Evolutionary conservation across 2,329 filamentous ascomycete genomes (phyloP).

Genomic region (Cytospora chrysosperma): DNA sequence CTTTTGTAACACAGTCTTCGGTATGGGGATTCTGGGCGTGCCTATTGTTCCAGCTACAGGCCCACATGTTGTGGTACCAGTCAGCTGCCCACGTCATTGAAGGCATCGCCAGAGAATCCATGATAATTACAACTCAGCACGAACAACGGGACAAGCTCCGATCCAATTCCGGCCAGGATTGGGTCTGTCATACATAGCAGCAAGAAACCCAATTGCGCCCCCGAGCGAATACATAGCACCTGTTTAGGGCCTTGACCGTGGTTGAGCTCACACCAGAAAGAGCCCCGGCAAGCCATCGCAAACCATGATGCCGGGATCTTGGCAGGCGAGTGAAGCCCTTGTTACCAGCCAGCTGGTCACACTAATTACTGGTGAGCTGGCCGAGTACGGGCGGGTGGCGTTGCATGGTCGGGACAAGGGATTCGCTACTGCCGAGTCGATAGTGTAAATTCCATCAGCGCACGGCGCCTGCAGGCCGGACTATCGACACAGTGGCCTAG

Average conservation of each 20-base stretch:
- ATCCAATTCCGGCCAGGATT: conserved; percentile 57
- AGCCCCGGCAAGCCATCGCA: conserved; percentile 65
- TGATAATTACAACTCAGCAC: conserved; percentile 58
- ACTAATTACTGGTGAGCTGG: conserved; percentile 61
- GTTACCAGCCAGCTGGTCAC: conserved; percentile 59
- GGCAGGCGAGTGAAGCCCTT: conserved; percentile 62
- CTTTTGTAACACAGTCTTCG: conserved; percentile 10
- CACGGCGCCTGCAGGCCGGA: conserved; percentile 72
- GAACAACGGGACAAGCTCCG: conserved; percentile 65
- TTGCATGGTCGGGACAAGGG: conserved; percentile 73
- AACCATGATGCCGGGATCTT: conserved; percentile 40
- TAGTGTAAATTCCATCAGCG: conserved; percentile 70
- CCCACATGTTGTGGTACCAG: conserved; percentile 1
- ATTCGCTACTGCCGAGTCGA: too few species aligned
- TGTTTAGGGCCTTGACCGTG: conserved; percentile 63
- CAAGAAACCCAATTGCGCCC: conserved; percentile 70
- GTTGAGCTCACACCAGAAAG: conserved; percentile 64
- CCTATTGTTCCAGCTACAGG: conserved; percentile 14
- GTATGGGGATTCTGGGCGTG: conserved; percentile 10
- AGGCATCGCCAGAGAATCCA: conserved; percentile 42
- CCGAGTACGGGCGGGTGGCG: conserved; percentile 62
- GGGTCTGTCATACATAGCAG: conserved; percentile 62
- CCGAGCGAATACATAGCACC: conserved; percentile 73
- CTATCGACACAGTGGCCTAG: neutral
- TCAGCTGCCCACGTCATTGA: neutral